These are phyloP conservation scores for Akanthomyces dipterigenus DNA, from an alignment of 2,329 filamentous ascomycete species.

Conservation along the genomic window DNA sequence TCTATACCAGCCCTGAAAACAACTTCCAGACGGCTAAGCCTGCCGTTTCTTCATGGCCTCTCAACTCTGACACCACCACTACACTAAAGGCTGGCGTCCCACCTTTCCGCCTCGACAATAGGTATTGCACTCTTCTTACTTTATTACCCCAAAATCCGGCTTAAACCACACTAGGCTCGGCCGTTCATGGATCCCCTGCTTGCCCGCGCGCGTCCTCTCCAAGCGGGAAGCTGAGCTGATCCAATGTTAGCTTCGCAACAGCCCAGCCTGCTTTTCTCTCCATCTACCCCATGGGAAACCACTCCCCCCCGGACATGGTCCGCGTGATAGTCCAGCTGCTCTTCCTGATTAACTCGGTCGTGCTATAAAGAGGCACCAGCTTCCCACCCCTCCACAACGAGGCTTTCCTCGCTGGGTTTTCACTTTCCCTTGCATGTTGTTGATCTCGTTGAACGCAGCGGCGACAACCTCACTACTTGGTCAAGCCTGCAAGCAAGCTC, in stretches of 20 bases:
- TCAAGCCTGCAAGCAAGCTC: background rate
- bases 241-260: background rate
- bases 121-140: background rate
- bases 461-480: background rate
- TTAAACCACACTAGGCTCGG: background rate
- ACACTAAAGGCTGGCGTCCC: background rate
- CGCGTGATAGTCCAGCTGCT: background rate
- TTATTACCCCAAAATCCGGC: background rate
- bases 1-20: background rate
- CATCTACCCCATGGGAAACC: background rate
- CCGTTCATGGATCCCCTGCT: conserved; percentile 2
- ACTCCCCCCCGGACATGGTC: background rate
- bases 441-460: conserved; percentile 1
- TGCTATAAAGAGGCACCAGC: background rate
- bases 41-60: background rate
- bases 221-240: background rate
- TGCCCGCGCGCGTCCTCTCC: conserved; percentile 3
- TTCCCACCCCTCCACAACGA: background rate
- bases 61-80: background rate
- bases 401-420: background rate
- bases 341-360: background rate
- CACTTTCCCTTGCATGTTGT: background rate
- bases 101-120: background rate
- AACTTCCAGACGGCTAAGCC: background rate
- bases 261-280: background rate